Evolutionary conservation across 495 filamentous ascomycete genomes (phyloP), one percentile per base, ranked within the genome.

Genomic region (Tuber magnatum): DNA sequence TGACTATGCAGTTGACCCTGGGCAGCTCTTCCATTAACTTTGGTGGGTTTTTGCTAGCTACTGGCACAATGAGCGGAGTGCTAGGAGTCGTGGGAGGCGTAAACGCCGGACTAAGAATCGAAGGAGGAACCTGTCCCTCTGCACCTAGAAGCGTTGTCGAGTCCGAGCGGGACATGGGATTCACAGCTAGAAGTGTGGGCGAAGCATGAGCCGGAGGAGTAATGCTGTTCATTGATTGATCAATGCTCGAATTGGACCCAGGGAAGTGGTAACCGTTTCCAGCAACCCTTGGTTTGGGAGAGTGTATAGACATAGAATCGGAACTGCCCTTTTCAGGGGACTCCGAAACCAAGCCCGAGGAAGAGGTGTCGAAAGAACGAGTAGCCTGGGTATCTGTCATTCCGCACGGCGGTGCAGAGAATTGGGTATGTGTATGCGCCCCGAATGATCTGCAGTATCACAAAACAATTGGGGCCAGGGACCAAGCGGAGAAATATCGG

Each of bases 61-160:
- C 79, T 14, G 87, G 83, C 28, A 83, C 82, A 24, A 88, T 86
- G 10, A 88, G 89, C 65, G 88, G 84, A 71, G 87, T 88, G 7
- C 90, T 90, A 2, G 91, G 91, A 2, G 92, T 92, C n/a, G 85
- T 83, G 32, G 92, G 92, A 9, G 92, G 92, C 35, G 92, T 94
- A 83, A 94, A 93, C 68, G 89, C 89, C 0, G 93, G 92, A 65
- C 90, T 92, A 39, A 95, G 43, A 24, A 80, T 73, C 22, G 76
- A 77, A 18, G 78, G 81, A 18, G 78, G 79, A 43, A 80, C 75
- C 8, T 35, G 68, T 20, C 70, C 70, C 22, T 48, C 65, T 5
- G 72, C 76, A 8, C 44, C 71, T 18, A 78, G 38, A 5, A 69
- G 71, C 43, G 72, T 71, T 20, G 73, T 28, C 40, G 69, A 79